Base-by-base conservation (phyloP, 2,329 filamentous ascomycete genomes). In the Teratosphaeria epicoccoides region DNA sequence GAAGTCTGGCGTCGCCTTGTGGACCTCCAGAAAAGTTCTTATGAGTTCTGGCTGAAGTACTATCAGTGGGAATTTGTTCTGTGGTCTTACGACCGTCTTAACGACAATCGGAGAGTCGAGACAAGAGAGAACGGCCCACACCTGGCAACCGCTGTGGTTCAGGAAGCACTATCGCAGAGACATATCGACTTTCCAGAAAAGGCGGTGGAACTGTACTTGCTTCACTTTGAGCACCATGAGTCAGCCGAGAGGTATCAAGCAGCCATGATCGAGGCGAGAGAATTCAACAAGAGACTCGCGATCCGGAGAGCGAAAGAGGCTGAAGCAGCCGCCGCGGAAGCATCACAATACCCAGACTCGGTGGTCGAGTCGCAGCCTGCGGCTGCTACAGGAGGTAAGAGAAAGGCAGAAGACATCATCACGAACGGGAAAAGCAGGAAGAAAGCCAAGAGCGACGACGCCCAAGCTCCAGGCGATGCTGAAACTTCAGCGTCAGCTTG, bases 31-130 rank as follows among this genome's bases (percentile, higher is more conserved):
- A 82, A 83, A 25, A 81, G 88, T 60, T 90, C 83, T 60, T 89
- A 90, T 64, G 88, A 95, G 61, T 97, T 97, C 67, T 98, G 93
- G 93, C 77, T 90, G 51, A 82, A 84, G 43, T 96, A 88, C 69
- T 96, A 96, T 69, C 76, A 84, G 49, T 97, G 89, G 85, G 93
- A 97, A 70, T 84, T 97, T 76, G 77, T 85, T 52, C 71, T 77
- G n/a, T 83, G 80, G 78, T 74, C 76, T 52, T 78, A 76, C 55
- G 76, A 81, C 53, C 74, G 76, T 2, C 73, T 78, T 47, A 71
- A 72, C 9, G 77, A 77, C 49, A 67, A 67, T 40, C 68, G 70
- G 25, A 75, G 76, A 14, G 72, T 74, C 62, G 75, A 76, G 47
- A 73, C 73, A 6, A 54, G 57, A 17, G 73, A 79, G 45, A 79